A percentile compares a stretch with the other conserved stretches of the same genome.
Evolutionary conservation across 106 monocot genomes (phyloP).

Genomic region (Triglochin maritima): DNA sequence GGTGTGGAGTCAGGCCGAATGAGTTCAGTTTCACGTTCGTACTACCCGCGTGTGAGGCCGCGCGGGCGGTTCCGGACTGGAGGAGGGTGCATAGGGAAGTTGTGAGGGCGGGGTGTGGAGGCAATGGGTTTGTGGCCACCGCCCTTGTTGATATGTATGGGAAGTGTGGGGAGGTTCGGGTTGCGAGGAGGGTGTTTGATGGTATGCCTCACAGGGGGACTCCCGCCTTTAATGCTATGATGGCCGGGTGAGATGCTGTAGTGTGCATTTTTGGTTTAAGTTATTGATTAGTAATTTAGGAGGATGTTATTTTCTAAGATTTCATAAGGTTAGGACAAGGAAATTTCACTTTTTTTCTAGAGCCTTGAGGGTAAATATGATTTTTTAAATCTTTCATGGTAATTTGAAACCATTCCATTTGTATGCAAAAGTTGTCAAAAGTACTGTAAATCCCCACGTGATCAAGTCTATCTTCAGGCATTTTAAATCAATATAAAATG

Average conservation of each 20-base stretch:
- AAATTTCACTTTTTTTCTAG: too few species aligned
- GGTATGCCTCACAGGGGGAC: constrained; percentile 25
- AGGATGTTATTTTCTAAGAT: too few species aligned
- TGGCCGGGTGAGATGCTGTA: constrained; percentile 22
- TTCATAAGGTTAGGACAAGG: too few species aligned
- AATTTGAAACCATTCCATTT: too few species aligned
- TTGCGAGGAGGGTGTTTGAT: constrained; percentile 31
- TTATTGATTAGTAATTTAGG: too few species aligned
- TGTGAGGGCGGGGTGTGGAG: constrained; percentile 10
- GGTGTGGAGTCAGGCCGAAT: constrained; percentile 21
- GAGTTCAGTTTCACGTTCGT: constrained; percentile 39
- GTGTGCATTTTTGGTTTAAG: too few species aligned
- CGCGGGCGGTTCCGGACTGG: constrained; percentile 10
- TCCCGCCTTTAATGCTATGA: constrained; percentile 33
- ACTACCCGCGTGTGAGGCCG: constrained; percentile 28
- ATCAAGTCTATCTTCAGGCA: too few species aligned
- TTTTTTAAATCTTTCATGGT: too few species aligned
- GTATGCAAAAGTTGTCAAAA: too few species aligned
- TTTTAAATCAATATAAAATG: too few species aligned
- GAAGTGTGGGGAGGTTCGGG: constrained; percentile 23
- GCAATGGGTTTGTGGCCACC: constrained; percentile 34
- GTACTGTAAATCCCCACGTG: too few species aligned
- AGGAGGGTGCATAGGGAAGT: constrained; percentile 21
- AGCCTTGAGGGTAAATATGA: too few species aligned
- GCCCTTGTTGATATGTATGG: constrained; percentile 40